These are phyloP conservation scores for Alternaria novae-zelandiae DNA, from an alignment of 2,329 filamentous ascomycete genomes.

Conservation along the genomic window DNA sequence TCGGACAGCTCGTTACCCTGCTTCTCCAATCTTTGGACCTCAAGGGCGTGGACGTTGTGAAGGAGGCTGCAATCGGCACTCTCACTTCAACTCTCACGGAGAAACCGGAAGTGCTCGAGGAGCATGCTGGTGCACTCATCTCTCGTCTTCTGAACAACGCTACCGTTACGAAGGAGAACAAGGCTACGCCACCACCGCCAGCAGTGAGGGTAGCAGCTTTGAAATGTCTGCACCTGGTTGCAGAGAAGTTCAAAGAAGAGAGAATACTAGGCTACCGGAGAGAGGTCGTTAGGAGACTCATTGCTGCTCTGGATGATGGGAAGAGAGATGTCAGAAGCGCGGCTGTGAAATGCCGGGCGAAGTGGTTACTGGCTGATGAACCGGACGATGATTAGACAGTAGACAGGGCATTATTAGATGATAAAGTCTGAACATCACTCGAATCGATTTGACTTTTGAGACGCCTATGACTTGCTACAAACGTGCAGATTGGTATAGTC, in stretches of 20 bases:
- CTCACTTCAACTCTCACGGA: conserved; percentile 65
- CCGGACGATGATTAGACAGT: conserved; percentile 55
- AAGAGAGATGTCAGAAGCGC: conserved; percentile 68
- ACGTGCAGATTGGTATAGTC: conserved; percentile 33
- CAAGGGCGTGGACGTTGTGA: conserved; percentile 58
- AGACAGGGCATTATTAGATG: not conserved
- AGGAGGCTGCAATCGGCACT: conserved; percentile 66
- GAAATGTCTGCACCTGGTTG: conserved; percentile 56
- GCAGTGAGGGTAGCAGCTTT: conserved; percentile 57
- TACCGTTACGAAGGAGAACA: conserved; percentile 22
- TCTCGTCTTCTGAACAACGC: conserved; percentile 60
- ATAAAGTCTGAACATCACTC: not conserved
- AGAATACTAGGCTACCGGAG: conserved; percentile 63
- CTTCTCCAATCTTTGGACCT: conserved; percentile 69
- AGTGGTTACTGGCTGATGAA: conserved; percentile 67
- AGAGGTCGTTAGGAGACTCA: conserved; percentile 63
- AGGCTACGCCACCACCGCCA: conserved; percentile 24
- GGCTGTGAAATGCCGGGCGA: conserved; percentile 66
- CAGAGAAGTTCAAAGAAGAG: conserved; percentile 56
- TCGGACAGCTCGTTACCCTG: conserved; percentile 63
- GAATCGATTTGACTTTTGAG: conserved; percentile 7
- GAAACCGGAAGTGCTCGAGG: conserved; percentile 59
- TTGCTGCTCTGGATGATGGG: conserved; percentile 64
- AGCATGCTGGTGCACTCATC: conserved; percentile 65
- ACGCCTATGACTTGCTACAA: conserved; percentile 6